These are phyloP conservation scores for Ceratocystis cacaofunesta DNA, from an alignment of 2,329 filamentous ascomycete genomes.

Conservation along the genomic window DNA sequence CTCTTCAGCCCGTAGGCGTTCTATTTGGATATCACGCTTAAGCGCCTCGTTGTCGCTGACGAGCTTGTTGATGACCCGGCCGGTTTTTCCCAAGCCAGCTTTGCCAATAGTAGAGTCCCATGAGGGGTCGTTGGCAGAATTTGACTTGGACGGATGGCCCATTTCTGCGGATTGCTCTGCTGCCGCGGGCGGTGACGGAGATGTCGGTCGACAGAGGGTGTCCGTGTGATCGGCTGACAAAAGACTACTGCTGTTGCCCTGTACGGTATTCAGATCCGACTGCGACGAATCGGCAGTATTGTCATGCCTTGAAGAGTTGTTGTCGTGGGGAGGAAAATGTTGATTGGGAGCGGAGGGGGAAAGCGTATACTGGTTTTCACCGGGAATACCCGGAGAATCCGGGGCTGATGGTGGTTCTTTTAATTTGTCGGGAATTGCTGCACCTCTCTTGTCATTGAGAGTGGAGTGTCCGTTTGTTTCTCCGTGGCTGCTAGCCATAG, in stretches of 20 bases:
- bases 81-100: conserved; percentile 57
- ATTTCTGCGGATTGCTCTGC: conserved; percentile 19
- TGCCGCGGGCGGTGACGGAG: conserved; percentile 18
- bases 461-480: conserved; percentile 19
- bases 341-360: neutral
- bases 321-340: neutral
- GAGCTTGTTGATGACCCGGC: conserved; percentile 64
- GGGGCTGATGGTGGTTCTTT: conserved; percentile 1
- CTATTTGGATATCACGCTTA: conserved; percentile 56
- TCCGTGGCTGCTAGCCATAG: conserved; percentile 26
- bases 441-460: neutral
- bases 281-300: neutral
- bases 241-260: conserved; percentile 12
- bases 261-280: conserved; percentile 23
- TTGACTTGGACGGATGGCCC: conserved; percentile 7
- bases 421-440: neutral
- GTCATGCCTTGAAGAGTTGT: neutral
- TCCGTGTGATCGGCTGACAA: conserved; percentile 13
- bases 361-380: neutral
- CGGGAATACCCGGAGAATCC: neutral
- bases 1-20: conserved; percentile 51
- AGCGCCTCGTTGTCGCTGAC: conserved; percentile 68
- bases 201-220: conserved; percentile 5
- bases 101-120: conserved; percentile 57
- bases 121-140: conserved; percentile 16